phyloP scores from a whole-genome alignment of 768 basidiomycete genomes.

The Amylocystis lapponica region DNA sequence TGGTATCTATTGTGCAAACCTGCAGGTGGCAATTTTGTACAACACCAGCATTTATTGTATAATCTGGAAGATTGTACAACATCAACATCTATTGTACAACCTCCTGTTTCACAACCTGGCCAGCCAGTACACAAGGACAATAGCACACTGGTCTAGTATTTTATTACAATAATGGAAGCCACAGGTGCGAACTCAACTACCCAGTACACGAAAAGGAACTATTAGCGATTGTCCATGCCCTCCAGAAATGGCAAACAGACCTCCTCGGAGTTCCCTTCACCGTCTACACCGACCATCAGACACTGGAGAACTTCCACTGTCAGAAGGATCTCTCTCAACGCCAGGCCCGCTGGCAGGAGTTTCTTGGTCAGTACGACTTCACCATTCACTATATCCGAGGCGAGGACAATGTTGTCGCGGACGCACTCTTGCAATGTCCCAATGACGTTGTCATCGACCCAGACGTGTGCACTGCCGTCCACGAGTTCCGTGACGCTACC shows the following conservation, averaged over 20 bases:
- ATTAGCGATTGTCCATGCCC: conserved; percentile 29
- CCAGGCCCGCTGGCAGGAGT: conserved; percentile 34
- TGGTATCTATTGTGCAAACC: no score
- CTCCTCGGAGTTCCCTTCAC: conserved; percentile 18
- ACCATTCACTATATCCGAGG: conserved; percentile 33
- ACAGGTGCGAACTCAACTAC: conserved; percentile 33
- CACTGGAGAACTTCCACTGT: conserved; percentile 25
- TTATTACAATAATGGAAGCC: no score
- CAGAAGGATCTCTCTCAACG: conserved; percentile 28
- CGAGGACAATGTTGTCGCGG: conserved; percentile 31
- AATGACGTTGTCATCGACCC: neutral
- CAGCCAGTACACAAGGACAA: no score
- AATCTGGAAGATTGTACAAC: no score
- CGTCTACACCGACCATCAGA: conserved; percentile 34
- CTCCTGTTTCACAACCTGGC: no score
- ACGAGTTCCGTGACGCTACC: no score
- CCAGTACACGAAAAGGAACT: conserved; percentile 35
- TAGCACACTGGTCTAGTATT: no score
- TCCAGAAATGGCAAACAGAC: conserved; percentile 19
- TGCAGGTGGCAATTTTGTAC: no score
- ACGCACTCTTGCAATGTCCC: conserved; percentile 33
- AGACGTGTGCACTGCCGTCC: neutral
- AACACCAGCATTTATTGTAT: no score
- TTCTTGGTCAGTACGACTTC: conserved; percentile 30
- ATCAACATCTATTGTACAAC: no score